These are phyloP conservation scores for Peronospora destructor DNA, from an alignment of 352 stramenopile species.

Conservation along the genomic window DNA sequence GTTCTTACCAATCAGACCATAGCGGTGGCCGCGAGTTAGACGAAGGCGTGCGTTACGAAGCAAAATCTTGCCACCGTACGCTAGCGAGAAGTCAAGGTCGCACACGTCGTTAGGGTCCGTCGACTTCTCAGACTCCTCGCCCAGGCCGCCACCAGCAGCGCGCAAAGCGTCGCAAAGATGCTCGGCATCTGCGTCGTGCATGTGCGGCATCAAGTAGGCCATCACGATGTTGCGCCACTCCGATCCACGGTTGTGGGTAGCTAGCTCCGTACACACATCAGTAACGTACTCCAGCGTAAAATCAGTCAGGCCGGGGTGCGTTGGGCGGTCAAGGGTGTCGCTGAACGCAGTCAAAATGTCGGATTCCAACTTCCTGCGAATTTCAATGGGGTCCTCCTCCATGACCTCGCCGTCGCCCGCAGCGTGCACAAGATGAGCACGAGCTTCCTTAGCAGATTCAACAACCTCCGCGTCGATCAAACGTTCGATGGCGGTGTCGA, in stretches of 20 bases:
- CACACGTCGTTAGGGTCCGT: slow-evolving; percentile 66
- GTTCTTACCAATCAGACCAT: slow-evolving; percentile 95
- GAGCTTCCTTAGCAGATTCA: slow-evolving; percentile 49
- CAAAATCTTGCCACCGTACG: slow-evolving; percentile 90
- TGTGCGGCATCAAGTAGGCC: slow-evolving; percentile 48
- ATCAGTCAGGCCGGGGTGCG: slow-evolving; percentile 41
- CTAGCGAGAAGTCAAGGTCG: slow-evolving; percentile 64
- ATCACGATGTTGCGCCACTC: slow-evolving; percentile 52
- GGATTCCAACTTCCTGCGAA: slow-evolving; percentile 44
- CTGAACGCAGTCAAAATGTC: slow-evolving; percentile 42
- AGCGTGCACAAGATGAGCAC: slow-evolving; percentile 48
- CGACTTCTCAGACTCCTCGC: slow-evolving; percentile 44
- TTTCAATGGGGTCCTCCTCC: slow-evolving; percentile 51
- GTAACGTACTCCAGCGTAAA: slow-evolving; percentile 56
- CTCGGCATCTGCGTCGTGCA: slow-evolving; percentile 45
- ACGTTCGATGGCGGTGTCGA: slow-evolving; percentile 88
- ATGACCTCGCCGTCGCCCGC: slow-evolving; percentile 43
- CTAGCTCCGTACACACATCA: slow-evolving; percentile 55
- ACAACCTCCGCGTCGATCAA: slow-evolving; percentile 90
- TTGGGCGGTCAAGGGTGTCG: slow-evolving; percentile 38
- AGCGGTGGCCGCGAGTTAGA: slow-evolving; percentile 90
- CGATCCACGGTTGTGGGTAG: slow-evolving; percentile 44
- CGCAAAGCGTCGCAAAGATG: slow-evolving; percentile 45
- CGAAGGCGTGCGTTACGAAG: slow-evolving; percentile 94
- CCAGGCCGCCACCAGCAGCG: slow-evolving; percentile 44